A percentile compares a stretch with the other conserved stretches of the same genome.
These are phyloP conservation scores for Cercospora sp. DNA, from an alignment of 2,329 filamentous ascomycete species.

Conservation along the genomic window DNA sequence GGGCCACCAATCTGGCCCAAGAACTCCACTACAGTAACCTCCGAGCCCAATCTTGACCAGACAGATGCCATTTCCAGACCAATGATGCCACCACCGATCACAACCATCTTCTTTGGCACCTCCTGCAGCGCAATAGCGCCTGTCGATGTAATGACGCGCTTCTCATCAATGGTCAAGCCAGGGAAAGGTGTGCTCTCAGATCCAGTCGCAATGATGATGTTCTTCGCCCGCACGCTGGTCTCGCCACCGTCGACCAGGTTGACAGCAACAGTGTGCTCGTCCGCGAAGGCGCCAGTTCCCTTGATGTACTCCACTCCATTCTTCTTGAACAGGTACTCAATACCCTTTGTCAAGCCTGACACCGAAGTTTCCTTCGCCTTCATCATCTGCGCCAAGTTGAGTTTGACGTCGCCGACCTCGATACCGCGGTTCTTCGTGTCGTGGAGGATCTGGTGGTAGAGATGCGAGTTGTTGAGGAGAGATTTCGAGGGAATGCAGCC, in stretches of 20 bases:
- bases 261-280: slow-evolving; percentile 86
- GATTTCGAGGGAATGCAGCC: slow-evolving; percentile 99
- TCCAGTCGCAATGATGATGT: slow-evolving; percentile 96
- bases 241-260: slow-evolving; percentile 89
- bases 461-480: slow-evolving; percentile 98
- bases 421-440: slow-evolving; percentile 97
- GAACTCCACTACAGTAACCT: slow-evolving; percentile 98
- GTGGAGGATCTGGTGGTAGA: slow-evolving; percentile 93
- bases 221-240: slow-evolving; percentile 83
- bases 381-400: slow-evolving; percentile 95
- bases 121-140: slow-evolving; percentile 85
- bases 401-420: slow-evolving; percentile 93
- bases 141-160: slow-evolving; percentile 95
- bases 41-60: slow-evolving; percentile 88
- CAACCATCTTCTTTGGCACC: slow-evolving; percentile 93
- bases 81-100: slow-evolving; percentile 98
- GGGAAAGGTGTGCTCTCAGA: slow-evolving; percentile 96
- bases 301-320: slow-evolving; percentile 98
- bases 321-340: slow-evolving; percentile 99
- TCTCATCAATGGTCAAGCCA: slow-evolving; percentile 92
- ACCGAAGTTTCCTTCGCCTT: slow-evolving; percentile 97
- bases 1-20: slow-evolving; percentile 94
- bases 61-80: slow-evolving; percentile 97
- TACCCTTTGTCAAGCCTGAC: slow-evolving; percentile 84
- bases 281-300: slow-evolving; percentile 57